A percentile compares a stretch with the other conserved stretches of the same genome.
Evolutionary conservation across 805 yeast species (phyloP).

Genomic region (Candida krabiensis): DNA sequence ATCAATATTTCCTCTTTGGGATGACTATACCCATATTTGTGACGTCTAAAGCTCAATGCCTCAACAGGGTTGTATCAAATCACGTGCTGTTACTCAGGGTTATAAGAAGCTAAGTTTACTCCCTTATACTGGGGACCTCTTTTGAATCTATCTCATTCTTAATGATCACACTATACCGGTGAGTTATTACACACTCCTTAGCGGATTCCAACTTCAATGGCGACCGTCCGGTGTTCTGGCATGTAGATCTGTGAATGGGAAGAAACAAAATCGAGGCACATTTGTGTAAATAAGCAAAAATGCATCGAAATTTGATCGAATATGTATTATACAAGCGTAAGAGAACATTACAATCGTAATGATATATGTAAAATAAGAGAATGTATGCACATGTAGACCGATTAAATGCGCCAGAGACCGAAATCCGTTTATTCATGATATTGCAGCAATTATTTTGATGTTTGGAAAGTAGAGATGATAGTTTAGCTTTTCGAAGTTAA

Average conservation of each 20-base stretch:
- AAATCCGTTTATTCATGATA: neutral
- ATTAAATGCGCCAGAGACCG: neutral
- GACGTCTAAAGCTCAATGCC: too few species aligned
- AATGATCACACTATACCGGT: slow-evolving; percentile 44
- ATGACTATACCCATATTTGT: too few species aligned
- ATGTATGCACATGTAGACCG: neutral
- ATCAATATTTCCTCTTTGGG: too few species aligned
- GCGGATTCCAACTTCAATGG: slow-evolving; percentile 54
- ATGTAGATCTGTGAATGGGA: slow-evolving; percentile 8
- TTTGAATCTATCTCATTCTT: too few species aligned
- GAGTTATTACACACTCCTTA: slow-evolving; percentile 53
- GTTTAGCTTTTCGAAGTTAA: slow-evolving; percentile 31
- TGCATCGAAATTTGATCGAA: too few species aligned
- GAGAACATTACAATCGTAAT: too few species aligned
- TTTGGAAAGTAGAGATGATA: slow-evolving; percentile 51
- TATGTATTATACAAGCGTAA: too few species aligned
- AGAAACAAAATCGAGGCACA: too few species aligned
- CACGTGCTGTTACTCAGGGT: slow-evolving; percentile 2
- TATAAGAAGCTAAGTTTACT: too few species aligned
- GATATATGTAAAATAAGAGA: neutral
- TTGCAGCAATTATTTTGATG: slow-evolving; percentile 22
- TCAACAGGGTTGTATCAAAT: too few species aligned
- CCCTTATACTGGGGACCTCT: too few species aligned
- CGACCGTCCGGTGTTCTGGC: slow-evolving; percentile 54
- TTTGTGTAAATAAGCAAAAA: too few species aligned